phyloP scores from a whole-genome alignment of 305 asterid genomes.

The Fraxinus ornus region DNA sequence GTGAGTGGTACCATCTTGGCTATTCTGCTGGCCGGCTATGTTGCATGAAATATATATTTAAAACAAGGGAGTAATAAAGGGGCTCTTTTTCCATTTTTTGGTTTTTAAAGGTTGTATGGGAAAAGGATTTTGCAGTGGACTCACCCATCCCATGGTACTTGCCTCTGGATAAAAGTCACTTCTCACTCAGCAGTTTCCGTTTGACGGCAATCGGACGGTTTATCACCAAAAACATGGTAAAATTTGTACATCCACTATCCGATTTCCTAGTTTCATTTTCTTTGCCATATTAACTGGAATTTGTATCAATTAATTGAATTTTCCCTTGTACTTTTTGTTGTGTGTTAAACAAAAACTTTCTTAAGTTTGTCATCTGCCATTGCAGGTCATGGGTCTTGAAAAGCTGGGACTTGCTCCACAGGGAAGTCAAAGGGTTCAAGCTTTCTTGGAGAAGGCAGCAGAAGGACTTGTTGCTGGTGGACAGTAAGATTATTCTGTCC shows the following conservation, averaged over 20 bases:
- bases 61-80: background rate
- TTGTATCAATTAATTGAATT: background rate
- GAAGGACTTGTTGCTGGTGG: constrained; percentile 94
- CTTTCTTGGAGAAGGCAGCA: constrained; percentile 95
- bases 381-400: constrained; percentile 77
- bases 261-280: background rate
- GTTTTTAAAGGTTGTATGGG: constrained; percentile 70
- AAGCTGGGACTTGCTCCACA: constrained; percentile 71
- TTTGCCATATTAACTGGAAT: background rate
- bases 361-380: background rate
- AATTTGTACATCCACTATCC: background rate
- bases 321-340: background rate
- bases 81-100: background rate
- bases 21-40: background rate
- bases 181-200: constrained; percentile 86
- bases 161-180: constrained; percentile 78
- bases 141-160: constrained; percentile 91
- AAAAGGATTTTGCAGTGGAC: constrained; percentile 82
- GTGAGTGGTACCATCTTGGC: constrained; percentile 39
- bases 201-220: constrained; percentile 80
- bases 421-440: constrained; percentile 95
- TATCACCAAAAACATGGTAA: constrained; percentile 76
- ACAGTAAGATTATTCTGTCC: constrained; percentile 50
- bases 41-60: background rate
- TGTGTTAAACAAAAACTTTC: background rate